Evolutionary conservation across 2,329 filamentous ascomycete species (phyloP).

Genomic region (Aureobasidium sp.): DNA sequence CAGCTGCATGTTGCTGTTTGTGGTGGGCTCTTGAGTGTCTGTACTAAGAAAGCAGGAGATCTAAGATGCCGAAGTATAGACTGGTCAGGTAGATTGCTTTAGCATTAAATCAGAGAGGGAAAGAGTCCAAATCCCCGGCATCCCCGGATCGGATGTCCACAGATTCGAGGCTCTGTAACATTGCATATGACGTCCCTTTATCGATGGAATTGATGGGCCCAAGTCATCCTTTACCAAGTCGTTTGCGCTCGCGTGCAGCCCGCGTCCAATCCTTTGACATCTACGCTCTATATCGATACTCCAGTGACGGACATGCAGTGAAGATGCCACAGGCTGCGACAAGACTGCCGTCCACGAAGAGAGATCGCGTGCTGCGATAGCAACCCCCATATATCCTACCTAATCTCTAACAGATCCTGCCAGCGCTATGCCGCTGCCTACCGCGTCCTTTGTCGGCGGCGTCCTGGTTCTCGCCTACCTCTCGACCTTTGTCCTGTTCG

Average conservation of each 20-base stretch:
- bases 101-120: background rate
- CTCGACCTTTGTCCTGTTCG: conserved; percentile 86
- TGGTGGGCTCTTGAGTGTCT: background rate
- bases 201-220: background rate
- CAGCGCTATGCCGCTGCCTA: conserved; percentile 36
- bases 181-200: background rate
- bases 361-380: conserved; percentile 5
- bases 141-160: conserved; percentile 6
- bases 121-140: background rate
- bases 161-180: background rate
- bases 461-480: conserved; percentile 80
- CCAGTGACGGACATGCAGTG: background rate
- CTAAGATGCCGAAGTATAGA: background rate
- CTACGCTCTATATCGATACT: background rate
- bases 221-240: background rate
- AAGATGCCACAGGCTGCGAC: conserved; percentile 6
- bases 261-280: background rate
- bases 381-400: background rate
- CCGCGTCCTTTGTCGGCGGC: conserved; percentile 68
- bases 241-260: background rate
- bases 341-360: background rate
- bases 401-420: background rate
- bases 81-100: too few relatives aligned
- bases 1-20: background rate
- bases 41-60: background rate